Percentiles rank a stretch among this genome's conserved stretches.
Conservation (phyloP, 148 eudicot genomes). For the Arbutus unedo region DNA sequence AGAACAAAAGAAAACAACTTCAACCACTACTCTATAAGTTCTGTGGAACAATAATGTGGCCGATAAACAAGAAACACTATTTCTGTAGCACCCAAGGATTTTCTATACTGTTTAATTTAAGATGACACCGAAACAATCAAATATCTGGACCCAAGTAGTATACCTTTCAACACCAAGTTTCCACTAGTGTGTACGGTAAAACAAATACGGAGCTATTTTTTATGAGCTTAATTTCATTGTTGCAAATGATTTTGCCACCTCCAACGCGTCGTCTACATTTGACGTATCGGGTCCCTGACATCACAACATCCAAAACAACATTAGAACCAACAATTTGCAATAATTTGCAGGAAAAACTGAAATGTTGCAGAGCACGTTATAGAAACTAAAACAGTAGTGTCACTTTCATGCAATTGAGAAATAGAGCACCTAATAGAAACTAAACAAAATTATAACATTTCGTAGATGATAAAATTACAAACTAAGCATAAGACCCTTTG, state of each 20-base stretch:
- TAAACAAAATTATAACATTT: no score
- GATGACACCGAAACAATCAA: not conserved
- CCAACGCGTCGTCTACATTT: slow-evolving; percentile 57
- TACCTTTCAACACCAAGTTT: not conserved
- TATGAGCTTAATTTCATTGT: slow-evolving; percentile 53
- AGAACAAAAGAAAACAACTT: not conserved
- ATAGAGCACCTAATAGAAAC: not conserved
- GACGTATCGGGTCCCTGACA: slow-evolving; percentile 66
- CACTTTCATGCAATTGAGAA: not conserved
- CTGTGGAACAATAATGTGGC: not conserved
- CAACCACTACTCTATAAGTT: not conserved
- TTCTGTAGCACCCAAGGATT: not conserved
- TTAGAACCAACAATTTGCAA: not conserved
- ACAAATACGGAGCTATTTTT: not conserved
- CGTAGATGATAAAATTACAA: no score
- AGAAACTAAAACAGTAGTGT: not conserved
- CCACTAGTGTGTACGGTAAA: not conserved
- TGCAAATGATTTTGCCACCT: slow-evolving; percentile 62
- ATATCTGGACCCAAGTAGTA: not conserved
- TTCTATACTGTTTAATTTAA: not conserved
- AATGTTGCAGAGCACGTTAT: not conserved
- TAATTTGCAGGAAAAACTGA: not conserved
- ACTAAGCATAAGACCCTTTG: not conserved
- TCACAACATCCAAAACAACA: not conserved
- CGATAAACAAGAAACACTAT: not conserved